A percentile compares a stretch with the other conserved stretches of the same genome.
phyloP scores from a whole-genome alignment of 2,329 filamentous ascomycete species.

The Orbilia ellipsospora region DNA sequence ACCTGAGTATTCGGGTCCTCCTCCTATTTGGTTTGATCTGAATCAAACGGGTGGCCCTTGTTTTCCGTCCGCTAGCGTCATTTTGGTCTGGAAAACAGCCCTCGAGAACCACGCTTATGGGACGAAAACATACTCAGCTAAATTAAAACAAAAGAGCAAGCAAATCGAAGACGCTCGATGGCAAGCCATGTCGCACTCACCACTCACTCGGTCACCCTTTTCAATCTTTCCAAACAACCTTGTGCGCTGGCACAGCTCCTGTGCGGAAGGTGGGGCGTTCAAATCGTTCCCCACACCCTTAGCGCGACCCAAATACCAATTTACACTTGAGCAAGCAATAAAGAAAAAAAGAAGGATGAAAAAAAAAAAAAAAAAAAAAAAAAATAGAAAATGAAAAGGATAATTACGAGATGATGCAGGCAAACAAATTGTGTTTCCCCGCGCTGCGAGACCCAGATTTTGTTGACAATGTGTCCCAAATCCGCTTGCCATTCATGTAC shows the following conservation, averaged over 20 bases:
- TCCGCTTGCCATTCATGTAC: neutral
- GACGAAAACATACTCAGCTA: constrained; percentile 7
- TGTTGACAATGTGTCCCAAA: constrained; percentile 7
- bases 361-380: no score
- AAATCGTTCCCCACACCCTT: constrained; percentile 16
- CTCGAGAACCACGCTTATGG: constrained; percentile 25
- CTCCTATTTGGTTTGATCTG: constrained; percentile 28
- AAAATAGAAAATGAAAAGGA: neutral
- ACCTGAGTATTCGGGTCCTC: constrained; percentile 32
- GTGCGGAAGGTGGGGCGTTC: constrained; percentile 23
- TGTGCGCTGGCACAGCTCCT: constrained; percentile 36
- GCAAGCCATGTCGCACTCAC: constrained; percentile 9
- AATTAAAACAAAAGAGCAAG: neutral
- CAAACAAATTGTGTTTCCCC: no score
- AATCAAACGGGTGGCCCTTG: constrained; percentile 51
- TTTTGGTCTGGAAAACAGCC: constrained; percentile 12
- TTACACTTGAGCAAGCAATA: neutral
- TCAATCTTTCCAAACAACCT: no score
- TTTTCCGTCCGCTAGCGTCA: constrained; percentile 55
- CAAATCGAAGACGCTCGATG: neutral
- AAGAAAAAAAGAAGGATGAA: no score
- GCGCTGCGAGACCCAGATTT: no score
- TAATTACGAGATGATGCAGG: no score
- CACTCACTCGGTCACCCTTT: constrained; percentile 13
- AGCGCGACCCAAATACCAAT: constrained; percentile 34